Percentiles rank a stretch among this genome's conserved stretches.
Evolutionary conservation across 495 filamentous ascomycete species (phyloP).

Genomic region (Neurospora sp.): DNA sequence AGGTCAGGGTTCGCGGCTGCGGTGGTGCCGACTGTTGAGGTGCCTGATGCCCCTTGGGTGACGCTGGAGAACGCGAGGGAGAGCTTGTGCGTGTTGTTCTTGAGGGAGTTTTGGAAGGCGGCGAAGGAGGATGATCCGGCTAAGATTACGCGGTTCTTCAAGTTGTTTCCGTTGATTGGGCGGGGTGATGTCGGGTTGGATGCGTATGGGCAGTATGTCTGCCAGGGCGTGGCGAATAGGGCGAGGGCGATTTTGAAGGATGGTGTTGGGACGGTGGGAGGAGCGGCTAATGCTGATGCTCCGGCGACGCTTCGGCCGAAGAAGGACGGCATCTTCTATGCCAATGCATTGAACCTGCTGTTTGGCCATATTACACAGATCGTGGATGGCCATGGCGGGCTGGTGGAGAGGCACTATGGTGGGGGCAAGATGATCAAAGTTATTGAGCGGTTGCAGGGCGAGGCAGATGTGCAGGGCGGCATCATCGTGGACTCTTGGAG

Average conservation of each 20-base stretch:
- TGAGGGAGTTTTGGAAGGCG: conserved; percentile 92
- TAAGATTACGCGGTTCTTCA: conserved; percentile 92
- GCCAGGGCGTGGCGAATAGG: conserved; percentile 75
- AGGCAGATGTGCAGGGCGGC: conserved; percentile 95
- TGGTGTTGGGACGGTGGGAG: conserved; percentile 31
- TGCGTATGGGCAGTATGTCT: conserved; percentile 92
- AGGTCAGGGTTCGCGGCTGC: conserved; percentile 81
- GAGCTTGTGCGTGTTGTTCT: conserved; percentile 75
- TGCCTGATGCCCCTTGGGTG: conserved; percentile 79
- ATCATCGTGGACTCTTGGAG: conserved; percentile 93
- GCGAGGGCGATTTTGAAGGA: conserved; percentile 72
- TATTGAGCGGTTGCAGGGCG: conserved; percentile 84
- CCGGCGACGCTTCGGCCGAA: conserved; percentile 8
- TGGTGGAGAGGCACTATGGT: conserved; percentile 92
- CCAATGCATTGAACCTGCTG: conserved; percentile 76
- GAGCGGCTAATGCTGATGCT: conserved; percentile 19
- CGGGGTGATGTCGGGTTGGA: conserved; percentile 82
- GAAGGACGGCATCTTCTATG: conserved; percentile 78
- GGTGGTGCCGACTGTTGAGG: conserved; percentile 90
- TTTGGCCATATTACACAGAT: conserved; percentile 98
- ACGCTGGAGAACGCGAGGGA: conserved; percentile 83
- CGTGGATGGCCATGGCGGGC: conserved; percentile 75
- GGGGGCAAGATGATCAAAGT: conserved; percentile 88
- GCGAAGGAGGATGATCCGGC: conserved; percentile 73
- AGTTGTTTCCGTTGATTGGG: conserved; percentile 91